phyloP scores from a whole-genome alignment of 148 eudicot genomes.

The Camellia sinensis region DNA sequence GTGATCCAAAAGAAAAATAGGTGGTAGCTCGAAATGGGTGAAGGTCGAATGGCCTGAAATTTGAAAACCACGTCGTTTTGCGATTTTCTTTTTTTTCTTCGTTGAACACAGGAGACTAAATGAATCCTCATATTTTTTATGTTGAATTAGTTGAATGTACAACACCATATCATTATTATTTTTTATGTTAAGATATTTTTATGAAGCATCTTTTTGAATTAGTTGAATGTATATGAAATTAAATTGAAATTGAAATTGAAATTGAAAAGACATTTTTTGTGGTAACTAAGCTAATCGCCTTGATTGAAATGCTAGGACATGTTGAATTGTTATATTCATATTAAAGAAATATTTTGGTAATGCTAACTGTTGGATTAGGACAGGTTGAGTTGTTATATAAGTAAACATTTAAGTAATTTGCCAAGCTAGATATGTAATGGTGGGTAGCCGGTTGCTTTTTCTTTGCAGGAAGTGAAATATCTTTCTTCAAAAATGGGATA shows the following conservation, averaged over 20 bases:
- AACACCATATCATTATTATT: too few species aligned
- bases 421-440: slow-evolving; percentile 4
- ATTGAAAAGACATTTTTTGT: background rate
- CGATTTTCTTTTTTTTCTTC: too few species aligned
- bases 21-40: too few species aligned
- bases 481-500: slow-evolving; percentile 82
- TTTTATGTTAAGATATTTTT: too few species aligned
- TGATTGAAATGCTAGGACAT: background rate
- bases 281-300: background rate
- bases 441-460: background rate
- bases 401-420: background rate
- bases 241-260: slow-evolving; percentile 8
- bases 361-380: background rate
- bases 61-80: too few species aligned
- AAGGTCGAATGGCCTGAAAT: too few species aligned
- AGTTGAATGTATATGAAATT: background rate
- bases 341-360: background rate
- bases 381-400: background rate
- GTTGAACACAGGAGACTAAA: too few species aligned
- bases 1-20: too few species aligned
- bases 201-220: too few species aligned
- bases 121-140: too few species aligned
- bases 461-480: slow-evolving; percentile 90
- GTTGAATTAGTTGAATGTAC: too few species aligned
- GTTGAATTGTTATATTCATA: background rate